Base-by-base conservation (phyloP, 139 green algal genomes). In the Chlorella sp. region DNA sequence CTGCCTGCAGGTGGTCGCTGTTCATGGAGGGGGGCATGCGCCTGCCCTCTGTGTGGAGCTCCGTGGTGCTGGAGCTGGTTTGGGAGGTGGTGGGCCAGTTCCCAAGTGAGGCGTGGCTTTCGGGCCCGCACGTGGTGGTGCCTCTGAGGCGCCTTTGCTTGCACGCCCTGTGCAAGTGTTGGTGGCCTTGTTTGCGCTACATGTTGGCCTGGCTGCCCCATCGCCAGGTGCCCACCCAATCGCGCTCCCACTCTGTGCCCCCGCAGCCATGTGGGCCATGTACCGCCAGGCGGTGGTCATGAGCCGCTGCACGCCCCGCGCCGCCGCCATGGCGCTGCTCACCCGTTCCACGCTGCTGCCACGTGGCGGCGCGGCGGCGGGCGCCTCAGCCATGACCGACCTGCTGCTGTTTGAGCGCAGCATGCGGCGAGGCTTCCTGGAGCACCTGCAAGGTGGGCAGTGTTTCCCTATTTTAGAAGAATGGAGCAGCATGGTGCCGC, bases 341-440 rank as follows among this genome's bases (percentile, higher is more conserved):
- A 78, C 72, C 16, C 72, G 72, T 28, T n/a, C 38, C 30, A 30
- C 43, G 30, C 44, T 78, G 72, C 30, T 78, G 72, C 72, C 72
- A 0, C 72, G 72, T 17, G 36, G 43, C 28, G 44, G 28, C 3
- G 72, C 43, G 9, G 72, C 43, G 28, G 72, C 43, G 11, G 72
- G 72, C 43, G 43, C 28, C 30, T 78, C 72, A 4, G 72, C 72
- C 44, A 60, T 78, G 28, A 60, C 43, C 2, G 72, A 78, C 44
- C 44, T 78, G 43, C 72, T 78, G 72, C 72, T 78, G 43, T 78
- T 78, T 60, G 72, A 78, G 43, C 72, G 72, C 72, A 78, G 72
- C 72, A 78, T 78, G 72, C 72, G 56, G 72, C 72, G 43, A 11
- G 44, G 72, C 43, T 56, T 60, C 28, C 17, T 48, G 43, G 43